phyloP scores from a whole-genome alignment of 371 early-diverging fungal species.

The Actinomucor elegans region DNA sequence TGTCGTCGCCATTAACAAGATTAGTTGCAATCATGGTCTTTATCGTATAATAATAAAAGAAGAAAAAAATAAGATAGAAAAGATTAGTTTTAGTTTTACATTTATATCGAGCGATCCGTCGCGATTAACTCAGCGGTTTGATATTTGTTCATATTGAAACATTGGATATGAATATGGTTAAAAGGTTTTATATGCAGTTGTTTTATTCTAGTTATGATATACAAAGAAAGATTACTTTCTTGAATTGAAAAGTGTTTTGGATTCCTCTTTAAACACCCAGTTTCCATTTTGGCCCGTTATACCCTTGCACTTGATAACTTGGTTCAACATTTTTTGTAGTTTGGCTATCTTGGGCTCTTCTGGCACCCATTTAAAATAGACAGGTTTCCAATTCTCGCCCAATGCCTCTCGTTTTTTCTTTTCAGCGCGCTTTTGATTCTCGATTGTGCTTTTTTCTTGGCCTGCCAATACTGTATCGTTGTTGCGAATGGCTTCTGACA shows the following conservation, averaged over 20 bases:
- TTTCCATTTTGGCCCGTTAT: not conserved
- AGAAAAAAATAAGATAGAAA: not conserved
- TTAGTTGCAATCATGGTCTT: slow-evolving; percentile 5
- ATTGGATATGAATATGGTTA: not conserved
- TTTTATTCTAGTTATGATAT: no score
- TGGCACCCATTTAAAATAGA: slow-evolving; percentile 55
- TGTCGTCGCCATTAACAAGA: slow-evolving; percentile 8
- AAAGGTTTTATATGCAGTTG: no score
- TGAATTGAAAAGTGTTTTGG: no score
- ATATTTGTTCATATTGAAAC: not conserved
- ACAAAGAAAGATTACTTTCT: not conserved
- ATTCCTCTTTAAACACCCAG: slow-evolving; percentile 5
- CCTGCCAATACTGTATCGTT: slow-evolving; percentile 68
- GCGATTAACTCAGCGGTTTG: slow-evolving; percentile 1
- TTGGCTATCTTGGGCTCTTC: slow-evolving; percentile 39
- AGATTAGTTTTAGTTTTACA: no score
- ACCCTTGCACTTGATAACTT: not conserved
- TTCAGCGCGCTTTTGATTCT: slow-evolving; percentile 68
- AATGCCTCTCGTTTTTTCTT: slow-evolving; percentile 57
- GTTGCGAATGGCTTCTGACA: slow-evolving; percentile 65
- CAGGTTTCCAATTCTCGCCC: slow-evolving; percentile 58
- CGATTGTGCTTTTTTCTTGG: slow-evolving; percentile 66
- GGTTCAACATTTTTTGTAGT: slow-evolving; percentile 36
- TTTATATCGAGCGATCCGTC: no score
- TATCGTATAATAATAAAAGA: not conserved